These are phyloP conservation scores for Nannizzia gypsea DNA, from an alignment of 2,329 filamentous ascomycete genomes.

Conservation along the genomic window DNA sequence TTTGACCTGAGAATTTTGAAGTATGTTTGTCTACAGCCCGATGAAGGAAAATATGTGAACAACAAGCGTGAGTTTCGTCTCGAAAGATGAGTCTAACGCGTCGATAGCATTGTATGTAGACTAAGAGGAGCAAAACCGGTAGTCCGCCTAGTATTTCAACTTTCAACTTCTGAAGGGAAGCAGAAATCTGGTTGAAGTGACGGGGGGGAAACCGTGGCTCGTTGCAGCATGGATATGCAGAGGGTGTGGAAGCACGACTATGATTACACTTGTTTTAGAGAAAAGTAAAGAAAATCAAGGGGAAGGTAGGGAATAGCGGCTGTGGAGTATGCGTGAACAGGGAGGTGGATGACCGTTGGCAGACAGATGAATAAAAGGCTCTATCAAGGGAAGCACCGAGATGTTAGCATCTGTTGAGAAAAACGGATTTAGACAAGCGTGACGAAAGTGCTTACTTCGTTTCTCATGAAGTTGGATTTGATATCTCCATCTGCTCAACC, in stretches of 20 bases:
- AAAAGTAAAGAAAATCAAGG: background rate
- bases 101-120: background rate
- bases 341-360: background rate
- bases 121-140: background rate
- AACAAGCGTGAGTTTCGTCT: background rate
- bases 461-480: background rate
- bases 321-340: background rate
- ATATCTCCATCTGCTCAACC: constrained; percentile 33
- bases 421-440: background rate
- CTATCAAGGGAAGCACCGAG: background rate
- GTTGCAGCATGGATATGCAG: background rate
- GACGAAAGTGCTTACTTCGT: background rate
- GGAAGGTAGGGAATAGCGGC: background rate
- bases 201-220: background rate
- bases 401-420: background rate
- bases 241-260: background rate
- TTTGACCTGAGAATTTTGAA: background rate
- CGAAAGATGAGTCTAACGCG: background rate
- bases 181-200: background rate
- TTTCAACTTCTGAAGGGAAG: background rate
- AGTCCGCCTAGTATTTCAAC: background rate
- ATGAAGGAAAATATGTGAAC: background rate
- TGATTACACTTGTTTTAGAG: background rate
- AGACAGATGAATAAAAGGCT: background rate
- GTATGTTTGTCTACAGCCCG: background rate